Conservation (phyloP, 441 rosid genomes). For the Syzygium malaccense region DNA sequence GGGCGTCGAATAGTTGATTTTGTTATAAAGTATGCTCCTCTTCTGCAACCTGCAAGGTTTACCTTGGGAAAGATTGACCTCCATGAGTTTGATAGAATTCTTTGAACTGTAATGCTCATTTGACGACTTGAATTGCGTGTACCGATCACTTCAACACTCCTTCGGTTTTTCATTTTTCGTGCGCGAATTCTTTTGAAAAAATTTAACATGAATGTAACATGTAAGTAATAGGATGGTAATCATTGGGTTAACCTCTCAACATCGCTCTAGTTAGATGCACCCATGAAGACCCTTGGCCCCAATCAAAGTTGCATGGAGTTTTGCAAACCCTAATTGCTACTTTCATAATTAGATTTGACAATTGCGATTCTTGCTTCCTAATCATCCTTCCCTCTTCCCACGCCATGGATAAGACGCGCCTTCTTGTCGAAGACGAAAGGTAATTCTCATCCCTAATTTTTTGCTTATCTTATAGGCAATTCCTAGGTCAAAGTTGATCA, state of each 20-base stretch:
- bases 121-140: neutral
- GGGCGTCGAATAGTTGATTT: neutral
- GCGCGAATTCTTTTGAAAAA: neutral
- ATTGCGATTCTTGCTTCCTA: conserved; percentile 13
- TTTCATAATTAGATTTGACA: conserved; percentile 24
- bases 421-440: neutral
- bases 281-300: neutral
- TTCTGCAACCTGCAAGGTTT: neutral
- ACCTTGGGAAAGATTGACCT: neutral
- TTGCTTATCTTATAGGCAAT: neutral
- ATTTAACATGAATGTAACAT: neutral
- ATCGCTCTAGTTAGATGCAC: neutral
- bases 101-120: neutral
- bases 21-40: neutral
- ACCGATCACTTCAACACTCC: neutral
- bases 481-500: neutral
- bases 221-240: neutral
- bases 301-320: neutral
- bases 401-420: neutral
- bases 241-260: neutral
- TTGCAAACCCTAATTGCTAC: neutral
- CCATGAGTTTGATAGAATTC: neutral
- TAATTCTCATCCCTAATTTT: neutral
- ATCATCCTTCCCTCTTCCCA: neutral
- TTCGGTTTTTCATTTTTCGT: neutral